Conservation (phyloP, 257 asterid species). For the Nicotiana attenuata region DNA sequence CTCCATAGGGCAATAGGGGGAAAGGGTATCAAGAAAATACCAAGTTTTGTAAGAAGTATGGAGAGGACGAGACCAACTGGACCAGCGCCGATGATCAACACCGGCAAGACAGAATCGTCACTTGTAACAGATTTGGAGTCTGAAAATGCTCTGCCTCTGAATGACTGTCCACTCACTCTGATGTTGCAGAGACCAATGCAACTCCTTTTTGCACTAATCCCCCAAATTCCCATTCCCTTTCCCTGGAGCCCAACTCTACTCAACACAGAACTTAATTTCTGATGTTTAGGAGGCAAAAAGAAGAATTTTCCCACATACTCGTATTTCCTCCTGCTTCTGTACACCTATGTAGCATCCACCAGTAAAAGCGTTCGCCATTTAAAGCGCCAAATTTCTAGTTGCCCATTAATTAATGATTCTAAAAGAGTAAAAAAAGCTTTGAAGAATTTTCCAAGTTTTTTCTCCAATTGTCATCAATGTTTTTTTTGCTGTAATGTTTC, state of each 20-base stretch:
- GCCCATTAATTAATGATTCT: no score
- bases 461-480: no score
- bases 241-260: no score
- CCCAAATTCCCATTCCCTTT: constrained; percentile 35
- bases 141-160: constrained; percentile 38
- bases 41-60: constrained; percentile 73
- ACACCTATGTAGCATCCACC: no score
- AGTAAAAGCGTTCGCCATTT: no score
- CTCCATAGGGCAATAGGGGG: neutral
- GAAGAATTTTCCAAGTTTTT: no score
- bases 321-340: no score
- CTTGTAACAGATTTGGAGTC: constrained; percentile 16
- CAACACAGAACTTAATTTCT: neutral
- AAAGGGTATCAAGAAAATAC: constrained; percentile 21
- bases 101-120: constrained; percentile 52
- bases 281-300: neutral
- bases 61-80: constrained; percentile 93
- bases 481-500: no score
- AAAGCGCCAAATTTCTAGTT: no score
- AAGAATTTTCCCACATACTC: no score
- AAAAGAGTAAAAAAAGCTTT: no score
- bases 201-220: constrained; percentile 23
- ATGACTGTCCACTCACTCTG: constrained; percentile 8
- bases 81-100: constrained; percentile 90
- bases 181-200: constrained; percentile 24